Conservation (phyloP, 2,329 filamentous ascomycete genomes). For the Fusarium buharicum region DNA sequence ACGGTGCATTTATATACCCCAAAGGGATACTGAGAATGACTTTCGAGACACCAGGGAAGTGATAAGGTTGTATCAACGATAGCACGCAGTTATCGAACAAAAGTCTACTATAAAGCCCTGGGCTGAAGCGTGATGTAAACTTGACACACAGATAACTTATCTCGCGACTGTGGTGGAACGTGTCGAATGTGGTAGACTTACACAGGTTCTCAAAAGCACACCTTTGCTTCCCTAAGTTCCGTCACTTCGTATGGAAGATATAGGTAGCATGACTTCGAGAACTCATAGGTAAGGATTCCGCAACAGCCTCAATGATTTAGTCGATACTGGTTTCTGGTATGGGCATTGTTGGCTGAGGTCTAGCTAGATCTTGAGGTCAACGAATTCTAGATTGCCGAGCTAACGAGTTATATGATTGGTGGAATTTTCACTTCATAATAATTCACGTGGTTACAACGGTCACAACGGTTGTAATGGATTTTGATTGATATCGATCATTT, state of each 20-base stretch:
- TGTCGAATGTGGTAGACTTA: no score
- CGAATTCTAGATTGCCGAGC: slow-evolving; percentile 15
- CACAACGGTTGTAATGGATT: no score
- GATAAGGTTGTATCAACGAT: background rate
- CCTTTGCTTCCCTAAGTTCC: no score
- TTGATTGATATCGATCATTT: background rate
- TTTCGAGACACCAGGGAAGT: background rate
- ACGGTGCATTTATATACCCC: background rate
- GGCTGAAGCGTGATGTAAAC: background rate
- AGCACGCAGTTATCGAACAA: slow-evolving; percentile 1
- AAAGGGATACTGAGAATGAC: background rate
- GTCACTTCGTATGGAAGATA: no score
- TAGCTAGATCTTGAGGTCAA: slow-evolving; percentile 5
- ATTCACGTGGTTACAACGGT: background rate
- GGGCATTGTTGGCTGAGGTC: background rate
- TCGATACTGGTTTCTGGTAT: background rate
- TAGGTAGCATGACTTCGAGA: no score
- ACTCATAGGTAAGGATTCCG: no score
- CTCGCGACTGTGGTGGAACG: no score
- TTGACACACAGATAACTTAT: background rate
- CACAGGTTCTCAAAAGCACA: no score
- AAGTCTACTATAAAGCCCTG: background rate
- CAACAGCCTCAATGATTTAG: no score
- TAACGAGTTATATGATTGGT: slow-evolving; percentile 8
- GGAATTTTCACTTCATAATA: background rate